phyloP scores from a whole-genome alignment of 257 asterid species.

The Marsdenia floribunda region DNA sequence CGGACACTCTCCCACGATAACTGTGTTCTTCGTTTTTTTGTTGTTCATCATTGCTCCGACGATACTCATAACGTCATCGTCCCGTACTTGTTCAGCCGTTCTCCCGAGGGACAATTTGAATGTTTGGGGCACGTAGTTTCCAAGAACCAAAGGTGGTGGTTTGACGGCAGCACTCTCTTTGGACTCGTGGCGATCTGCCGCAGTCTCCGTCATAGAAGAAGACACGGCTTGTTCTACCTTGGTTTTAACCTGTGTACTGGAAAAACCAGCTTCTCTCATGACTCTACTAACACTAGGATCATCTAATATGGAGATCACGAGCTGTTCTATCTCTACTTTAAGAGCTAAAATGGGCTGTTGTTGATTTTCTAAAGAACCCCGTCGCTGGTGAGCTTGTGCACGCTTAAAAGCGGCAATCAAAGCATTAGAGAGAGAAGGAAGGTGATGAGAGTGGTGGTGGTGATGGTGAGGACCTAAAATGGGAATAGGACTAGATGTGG shows the following conservation, averaged over 20 bases:
- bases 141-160: conserved; percentile 17
- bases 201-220: conserved; percentile 14
- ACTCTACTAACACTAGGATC: conserved; percentile 98
- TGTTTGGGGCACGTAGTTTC: conserved; percentile 26
- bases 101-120: conserved; percentile 22
- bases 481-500: conserved; percentile 61
- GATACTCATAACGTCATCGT: conserved; percentile 48
- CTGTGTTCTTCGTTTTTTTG: conserved; percentile 47
- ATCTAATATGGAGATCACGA: conserved; percentile 73
- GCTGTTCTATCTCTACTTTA: conserved; percentile 76
- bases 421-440: conserved; percentile 86
- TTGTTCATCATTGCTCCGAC: conserved; percentile 54
- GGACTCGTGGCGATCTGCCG: conserved; percentile 9
- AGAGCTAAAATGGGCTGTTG: conserved; percentile 78
- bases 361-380: conserved; percentile 73
- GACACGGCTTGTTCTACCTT: conserved; percentile 63
- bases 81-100: conserved; percentile 24
- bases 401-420: conserved; percentile 93
- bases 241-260: conserved; percentile 72
- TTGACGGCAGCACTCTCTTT: conserved; percentile 20
- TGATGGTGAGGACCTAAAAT: conserved; percentile 55
- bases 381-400: conserved; percentile 94
- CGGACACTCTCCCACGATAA: conserved; percentile 47
- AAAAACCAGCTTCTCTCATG: conserved; percentile 93
- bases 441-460: conserved; percentile 36